phyloP scores from a whole-genome alignment of 2,329 filamentous ascomycete species.

The Cryphonectria radicalis region DNA sequence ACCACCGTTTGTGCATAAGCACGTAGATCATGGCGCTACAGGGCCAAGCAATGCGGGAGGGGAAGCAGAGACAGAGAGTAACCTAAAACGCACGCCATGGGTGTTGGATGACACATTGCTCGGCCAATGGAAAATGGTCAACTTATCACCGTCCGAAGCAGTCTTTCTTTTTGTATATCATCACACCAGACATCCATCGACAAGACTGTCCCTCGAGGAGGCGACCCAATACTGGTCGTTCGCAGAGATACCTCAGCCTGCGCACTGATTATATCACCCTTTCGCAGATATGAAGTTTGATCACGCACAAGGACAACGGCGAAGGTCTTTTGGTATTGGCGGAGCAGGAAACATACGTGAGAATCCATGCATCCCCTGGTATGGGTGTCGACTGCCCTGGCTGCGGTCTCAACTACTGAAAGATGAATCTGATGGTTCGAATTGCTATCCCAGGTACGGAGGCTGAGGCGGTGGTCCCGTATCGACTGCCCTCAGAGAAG shows the following conservation, averaged over 20 bases:
- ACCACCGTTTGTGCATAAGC: background rate
- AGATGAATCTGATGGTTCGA: background rate
- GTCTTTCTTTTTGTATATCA: background rate
- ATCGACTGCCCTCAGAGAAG: conserved; percentile 9
- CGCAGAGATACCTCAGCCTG: background rate
- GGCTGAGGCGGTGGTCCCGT: conserved; percentile 15
- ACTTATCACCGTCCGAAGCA: conserved; percentile 13
- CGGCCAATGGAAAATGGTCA: conserved; percentile 17
- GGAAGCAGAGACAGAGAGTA: background rate
- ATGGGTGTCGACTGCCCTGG: background rate
- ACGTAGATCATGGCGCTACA: conserved; percentile 18
- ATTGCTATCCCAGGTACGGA: conserved; percentile 7
- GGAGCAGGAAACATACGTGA: conserved; percentile 25
- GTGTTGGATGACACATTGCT: conserved; percentile 13
- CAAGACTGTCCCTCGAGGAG: background rate
- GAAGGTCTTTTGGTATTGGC: conserved; percentile 24
- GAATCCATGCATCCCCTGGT: background rate
- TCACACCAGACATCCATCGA: background rate
- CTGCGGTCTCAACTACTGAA: too few relatives aligned
- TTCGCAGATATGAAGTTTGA: background rate
- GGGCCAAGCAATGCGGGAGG: conserved; percentile 14
- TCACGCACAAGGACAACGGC: background rate
- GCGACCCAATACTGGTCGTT: background rate
- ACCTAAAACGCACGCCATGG: conserved; percentile 3
- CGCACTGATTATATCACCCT: background rate